Percentiles rank a stretch among this genome's conserved stretches.
These are phyloP conservation scores for Zygnema cylindricum DNA, from an alignment of 139 green algal species.

Conservation along the genomic window DNA sequence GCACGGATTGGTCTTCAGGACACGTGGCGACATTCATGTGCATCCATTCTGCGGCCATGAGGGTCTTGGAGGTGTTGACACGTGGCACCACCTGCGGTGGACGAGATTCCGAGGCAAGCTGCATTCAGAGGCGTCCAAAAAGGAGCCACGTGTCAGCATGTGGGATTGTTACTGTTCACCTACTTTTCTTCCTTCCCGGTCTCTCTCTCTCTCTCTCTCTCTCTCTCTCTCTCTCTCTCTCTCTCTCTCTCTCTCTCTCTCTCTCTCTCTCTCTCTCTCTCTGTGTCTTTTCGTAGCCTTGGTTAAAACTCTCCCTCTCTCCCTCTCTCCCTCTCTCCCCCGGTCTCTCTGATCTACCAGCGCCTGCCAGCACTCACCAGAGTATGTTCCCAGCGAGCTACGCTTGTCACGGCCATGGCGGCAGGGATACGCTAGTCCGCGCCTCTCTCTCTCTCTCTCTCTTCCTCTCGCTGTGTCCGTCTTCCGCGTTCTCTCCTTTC, in stretches of 20 bases:
- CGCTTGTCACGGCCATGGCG: too few species aligned
- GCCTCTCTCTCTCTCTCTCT: too few species aligned
- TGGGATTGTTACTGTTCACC: too few species aligned
- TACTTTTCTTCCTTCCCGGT: too few species aligned
- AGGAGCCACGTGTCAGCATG: neutral
- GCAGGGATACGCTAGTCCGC: too few species aligned
- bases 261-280: neutral
- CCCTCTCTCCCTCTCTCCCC: neutral
- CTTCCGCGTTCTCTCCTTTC: neutral
- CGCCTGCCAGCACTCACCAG: neutral
- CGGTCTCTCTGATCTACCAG: too few species aligned
- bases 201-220: too few species aligned
- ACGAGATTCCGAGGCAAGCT: neutral
- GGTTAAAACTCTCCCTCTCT: neutral
- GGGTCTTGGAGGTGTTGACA: too few species aligned
- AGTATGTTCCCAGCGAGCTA: neutral
- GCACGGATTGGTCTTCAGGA: neutral
- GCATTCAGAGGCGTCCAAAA: neutral
- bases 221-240: too few species aligned
- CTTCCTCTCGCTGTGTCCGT: neutral
- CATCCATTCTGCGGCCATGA: neutral
- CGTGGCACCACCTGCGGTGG: too few species aligned
- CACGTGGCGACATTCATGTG: neutral
- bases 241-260: too few species aligned
- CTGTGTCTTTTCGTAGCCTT: neutral